Evolutionary conservation across 2,329 filamentous ascomycete species (phyloP).

Genomic region (Bipolaris sorokiniana): DNA sequence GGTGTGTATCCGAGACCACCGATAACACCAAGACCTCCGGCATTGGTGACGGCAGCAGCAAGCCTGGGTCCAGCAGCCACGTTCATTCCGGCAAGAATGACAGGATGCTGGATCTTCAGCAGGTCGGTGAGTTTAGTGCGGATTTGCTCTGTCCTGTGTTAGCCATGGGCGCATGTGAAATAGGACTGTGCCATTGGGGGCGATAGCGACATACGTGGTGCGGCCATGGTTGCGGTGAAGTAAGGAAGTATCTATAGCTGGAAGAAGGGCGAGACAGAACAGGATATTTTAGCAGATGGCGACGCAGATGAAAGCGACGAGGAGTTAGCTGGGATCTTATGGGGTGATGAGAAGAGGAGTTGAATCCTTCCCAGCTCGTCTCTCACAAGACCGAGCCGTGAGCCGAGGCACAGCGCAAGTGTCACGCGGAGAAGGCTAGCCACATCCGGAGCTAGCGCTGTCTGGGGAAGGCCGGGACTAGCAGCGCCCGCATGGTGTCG

Average conservation of each 20-base stretch:
- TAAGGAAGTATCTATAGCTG: conserved; percentile 2
- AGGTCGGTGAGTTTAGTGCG: conserved; percentile 93
- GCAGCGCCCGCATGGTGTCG: neutral
- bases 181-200: neutral
- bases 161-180: conserved; percentile 36
- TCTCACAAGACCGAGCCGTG: conserved; percentile 21
- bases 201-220: conserved; percentile 69
- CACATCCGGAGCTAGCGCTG: conserved; percentile 9
- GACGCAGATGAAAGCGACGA: conserved; percentile 12
- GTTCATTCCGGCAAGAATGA: conserved; percentile 98
- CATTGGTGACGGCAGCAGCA: conserved; percentile 95
- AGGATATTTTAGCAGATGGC: neutral
- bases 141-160: conserved; percentile 71
- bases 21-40: conserved; percentile 94
- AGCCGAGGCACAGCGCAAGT: conserved; percentile 34
- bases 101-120: conserved; percentile 95
- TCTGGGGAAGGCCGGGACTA: conserved; percentile 20
- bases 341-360: conserved; percentile 24
- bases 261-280: conserved; percentile 1
- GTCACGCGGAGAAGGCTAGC: conserved; percentile 23
- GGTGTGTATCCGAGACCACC: conserved; percentile 95
- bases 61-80: conserved; percentile 96
- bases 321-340: conserved; percentile 23
- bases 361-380: conserved; percentile 13
- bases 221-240: conserved; percentile 65